These are phyloP conservation scores for Balakata baccata DNA, from an alignment of 345 rosid genomes.

Conservation along the genomic window DNA sequence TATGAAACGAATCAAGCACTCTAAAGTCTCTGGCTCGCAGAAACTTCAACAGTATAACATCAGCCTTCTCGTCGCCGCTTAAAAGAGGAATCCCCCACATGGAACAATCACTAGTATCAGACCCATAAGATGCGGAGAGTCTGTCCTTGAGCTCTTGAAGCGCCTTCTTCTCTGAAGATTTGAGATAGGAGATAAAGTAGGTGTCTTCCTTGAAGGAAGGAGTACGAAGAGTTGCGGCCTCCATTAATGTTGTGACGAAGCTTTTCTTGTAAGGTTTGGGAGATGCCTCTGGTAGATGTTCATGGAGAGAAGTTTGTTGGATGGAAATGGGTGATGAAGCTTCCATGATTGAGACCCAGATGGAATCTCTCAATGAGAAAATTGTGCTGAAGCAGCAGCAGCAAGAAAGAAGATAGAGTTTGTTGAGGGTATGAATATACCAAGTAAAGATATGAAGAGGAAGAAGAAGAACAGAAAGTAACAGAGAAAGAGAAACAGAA, in stretches of 20 bases:
- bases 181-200: slow-evolving; percentile 67
- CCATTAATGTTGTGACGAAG: slow-evolving; percentile 73
- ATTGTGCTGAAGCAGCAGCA: neutral
- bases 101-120: slow-evolving; percentile 29
- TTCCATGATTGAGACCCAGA: slow-evolving; percentile 23
- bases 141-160: slow-evolving; percentile 66
- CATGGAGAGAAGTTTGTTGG: slow-evolving; percentile 14
- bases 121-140: slow-evolving; percentile 40
- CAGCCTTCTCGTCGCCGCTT: slow-evolving; percentile 58
- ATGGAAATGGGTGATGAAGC: slow-evolving; percentile 42
- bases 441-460: neutral
- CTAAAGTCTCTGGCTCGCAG: slow-evolving; percentile 84
- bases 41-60: slow-evolving; percentile 82
- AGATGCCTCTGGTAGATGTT: slow-evolving; percentile 30
- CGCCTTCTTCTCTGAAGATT: slow-evolving; percentile 67
- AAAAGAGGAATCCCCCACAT: slow-evolving; percentile 84
- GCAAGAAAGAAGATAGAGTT: too few relatives aligned
- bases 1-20: slow-evolving; percentile 54
- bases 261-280: slow-evolving; percentile 58
- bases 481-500: neutral
- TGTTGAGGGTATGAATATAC: neutral
- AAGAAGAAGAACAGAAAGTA: neutral
- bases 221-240: slow-evolving; percentile 58
- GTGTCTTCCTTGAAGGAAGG: slow-evolving; percentile 82
- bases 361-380: slow-evolving; percentile 10